A percentile compares a stretch with the other conserved stretches of the same genome.
These are phyloP conservation scores for Rosa multiflora DNA, from an alignment of 306 rosid species.

Conservation along the genomic window DNA sequence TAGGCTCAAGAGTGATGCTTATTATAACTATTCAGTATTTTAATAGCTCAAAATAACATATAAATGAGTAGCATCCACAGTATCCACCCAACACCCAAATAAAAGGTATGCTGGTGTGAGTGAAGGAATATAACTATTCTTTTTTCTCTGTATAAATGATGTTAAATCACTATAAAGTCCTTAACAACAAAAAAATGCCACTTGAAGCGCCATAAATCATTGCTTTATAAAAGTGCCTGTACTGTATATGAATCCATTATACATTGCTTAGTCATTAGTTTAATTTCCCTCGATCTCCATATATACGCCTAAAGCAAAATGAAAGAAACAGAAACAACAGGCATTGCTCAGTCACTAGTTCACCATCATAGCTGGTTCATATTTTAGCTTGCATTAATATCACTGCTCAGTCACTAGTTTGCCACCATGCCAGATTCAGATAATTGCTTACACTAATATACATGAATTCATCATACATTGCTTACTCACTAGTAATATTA, in stretches of 20 bases:
- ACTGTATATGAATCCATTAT: too few species aligned
- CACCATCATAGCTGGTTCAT: background rate
- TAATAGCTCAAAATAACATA: background rate
- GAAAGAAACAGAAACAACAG: background rate
- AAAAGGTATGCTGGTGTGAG: background rate
- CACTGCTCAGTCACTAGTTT: background rate
- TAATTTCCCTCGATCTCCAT: background rate
- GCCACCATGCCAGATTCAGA: background rate
- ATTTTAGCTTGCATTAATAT: too few species aligned
- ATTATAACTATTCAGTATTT: background rate
- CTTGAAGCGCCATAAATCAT: background rate
- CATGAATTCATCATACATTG: background rate
- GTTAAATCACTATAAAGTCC: background rate
- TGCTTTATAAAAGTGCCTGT: background rate
- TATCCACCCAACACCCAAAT: background rate
- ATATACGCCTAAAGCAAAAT: background rate
- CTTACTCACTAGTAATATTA: background rate
- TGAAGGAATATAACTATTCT: background rate
- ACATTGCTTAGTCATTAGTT: conserved; percentile 1
- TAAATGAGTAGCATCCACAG: background rate
- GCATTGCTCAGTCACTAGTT: background rate
- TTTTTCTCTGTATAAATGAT: background rate
- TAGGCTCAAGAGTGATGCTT: background rate
- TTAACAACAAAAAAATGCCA: background rate
- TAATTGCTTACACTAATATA: background rate